Evolutionary conservation across 1,284 basidiomycete genomes (phyloP).

Genomic region (Stereum hirsutum): DNA sequence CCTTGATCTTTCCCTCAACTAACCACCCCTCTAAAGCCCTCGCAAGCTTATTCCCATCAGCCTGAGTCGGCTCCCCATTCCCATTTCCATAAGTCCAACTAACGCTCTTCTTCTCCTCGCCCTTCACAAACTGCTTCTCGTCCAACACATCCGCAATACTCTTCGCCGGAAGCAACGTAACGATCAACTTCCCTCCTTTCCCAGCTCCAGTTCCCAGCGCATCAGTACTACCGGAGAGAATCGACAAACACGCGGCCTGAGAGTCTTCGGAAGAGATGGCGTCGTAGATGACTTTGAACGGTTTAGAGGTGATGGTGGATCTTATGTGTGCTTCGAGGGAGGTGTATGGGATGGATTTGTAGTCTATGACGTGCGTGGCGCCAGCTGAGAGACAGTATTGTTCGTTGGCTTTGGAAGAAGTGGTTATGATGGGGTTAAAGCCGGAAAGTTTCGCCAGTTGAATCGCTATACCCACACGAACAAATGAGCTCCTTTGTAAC

Average conservation of each 20-base stretch:
- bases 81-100: constrained; percentile 9
- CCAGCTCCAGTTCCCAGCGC: constrained; percentile 5
- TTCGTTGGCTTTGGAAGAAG: constrained; percentile 23
- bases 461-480: too few species aligned
- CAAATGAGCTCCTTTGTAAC: too few species aligned
- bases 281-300: constrained; percentile 18
- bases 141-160: too few species aligned
- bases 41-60: constrained; percentile 19
- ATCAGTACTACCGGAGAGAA: constrained; percentile 10
- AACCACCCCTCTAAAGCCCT: constrained; percentile 5
- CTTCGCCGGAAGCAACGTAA: too few species aligned
- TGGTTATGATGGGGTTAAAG: constrained; percentile 25
- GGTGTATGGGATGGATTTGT: constrained; percentile 10
- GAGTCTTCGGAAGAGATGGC: constrained; percentile 15
- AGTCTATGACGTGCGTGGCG: constrained; percentile 27
- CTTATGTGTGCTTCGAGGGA: constrained; percentile 12
- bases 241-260: constrained; percentile 13
- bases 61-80: constrained; percentile 29
- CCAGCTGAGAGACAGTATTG: constrained; percentile 23
- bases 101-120: constrained; percentile 8
- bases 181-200: constrained; percentile 5
- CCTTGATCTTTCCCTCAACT: constrained; percentile 9
- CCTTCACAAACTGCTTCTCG: too few species aligned
- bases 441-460: constrained; percentile 26
- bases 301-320: constrained; percentile 6